These are phyloP conservation scores for Leptographium flavum DNA, from an alignment of 2,329 filamentous ascomycete species.

Conservation along the genomic window DNA sequence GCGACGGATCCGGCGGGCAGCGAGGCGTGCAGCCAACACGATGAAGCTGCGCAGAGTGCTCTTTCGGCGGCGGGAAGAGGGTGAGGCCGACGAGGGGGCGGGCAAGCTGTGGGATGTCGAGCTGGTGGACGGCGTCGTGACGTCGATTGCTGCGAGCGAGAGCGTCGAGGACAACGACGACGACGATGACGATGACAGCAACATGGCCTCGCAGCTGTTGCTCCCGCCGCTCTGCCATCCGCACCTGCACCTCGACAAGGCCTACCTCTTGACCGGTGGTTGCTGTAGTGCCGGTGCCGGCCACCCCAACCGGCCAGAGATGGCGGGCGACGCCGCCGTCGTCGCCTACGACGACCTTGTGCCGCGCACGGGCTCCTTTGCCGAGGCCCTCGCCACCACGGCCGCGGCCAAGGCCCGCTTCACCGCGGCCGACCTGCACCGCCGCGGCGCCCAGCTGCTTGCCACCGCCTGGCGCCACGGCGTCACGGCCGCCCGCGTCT, in stretches of 20 bases:
- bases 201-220: constrained; percentile 13
- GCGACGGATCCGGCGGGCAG: too few relatives aligned
- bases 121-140: constrained; percentile 7
- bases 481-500: constrained; percentile 55
- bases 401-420: constrained; percentile 48
- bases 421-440: constrained; percentile 44
- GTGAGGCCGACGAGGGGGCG: too few relatives aligned
- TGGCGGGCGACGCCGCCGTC: constrained; percentile 7
- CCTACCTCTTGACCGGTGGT: constrained; percentile 37
- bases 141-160: neutral
- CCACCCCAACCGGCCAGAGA: too few relatives aligned
- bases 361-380: constrained; percentile 46
- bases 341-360: constrained; percentile 45
- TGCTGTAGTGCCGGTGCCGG: neutral
- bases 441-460: constrained; percentile 49
- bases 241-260: constrained; percentile 59
- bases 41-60: constrained; percentile 9
- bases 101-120: constrained; percentile 6
- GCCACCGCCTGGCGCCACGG: constrained; percentile 49
- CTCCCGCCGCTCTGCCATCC: constrained; percentile 47
- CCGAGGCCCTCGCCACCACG: constrained; percentile 42
- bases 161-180: neutral
- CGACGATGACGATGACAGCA: neutral
- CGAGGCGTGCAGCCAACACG: too few relatives aligned
- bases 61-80: constrained; percentile 2